These are phyloP conservation scores for Lachnellula willkommii DNA, from an alignment of 2,329 filamentous ascomycete genomes.

Conservation along the genomic window DNA sequence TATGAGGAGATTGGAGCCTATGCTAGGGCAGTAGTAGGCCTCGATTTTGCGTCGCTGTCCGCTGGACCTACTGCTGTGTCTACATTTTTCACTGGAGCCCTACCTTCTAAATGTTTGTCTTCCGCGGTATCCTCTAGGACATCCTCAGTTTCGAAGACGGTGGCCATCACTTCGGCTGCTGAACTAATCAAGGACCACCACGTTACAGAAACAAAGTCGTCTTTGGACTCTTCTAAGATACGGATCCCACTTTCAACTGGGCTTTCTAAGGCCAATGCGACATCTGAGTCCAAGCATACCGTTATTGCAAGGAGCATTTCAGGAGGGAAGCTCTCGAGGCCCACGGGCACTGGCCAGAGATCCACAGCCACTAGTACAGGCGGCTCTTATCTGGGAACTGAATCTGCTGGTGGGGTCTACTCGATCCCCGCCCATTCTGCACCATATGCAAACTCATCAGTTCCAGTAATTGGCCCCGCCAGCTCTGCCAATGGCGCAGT, in stretches of 20 bases:
- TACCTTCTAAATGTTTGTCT: constrained; percentile 5
- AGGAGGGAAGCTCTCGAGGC: not conserved
- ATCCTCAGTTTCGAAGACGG: not conserved
- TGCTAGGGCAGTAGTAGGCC: constrained; percentile 5
- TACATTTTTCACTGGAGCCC: constrained; percentile 3
- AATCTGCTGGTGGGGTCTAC: not conserved
- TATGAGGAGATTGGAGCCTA: constrained; percentile 9
- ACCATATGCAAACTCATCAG: not conserved
- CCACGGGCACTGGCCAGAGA: not conserved
- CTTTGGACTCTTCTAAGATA: not conserved
- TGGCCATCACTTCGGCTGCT: not conserved
- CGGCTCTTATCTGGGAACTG: not conserved
- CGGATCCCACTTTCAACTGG: not conserved
- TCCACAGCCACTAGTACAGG: not conserved
- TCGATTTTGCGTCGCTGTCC: constrained; percentile 4
- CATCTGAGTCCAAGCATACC: not conserved
- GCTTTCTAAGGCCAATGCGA: not conserved
- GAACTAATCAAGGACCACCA: not conserved
- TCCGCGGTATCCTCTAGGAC: not conserved
- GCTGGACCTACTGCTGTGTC: constrained; percentile 8
- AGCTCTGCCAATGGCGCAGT: not conserved
- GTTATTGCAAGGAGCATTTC: not conserved
- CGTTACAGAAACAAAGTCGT: not conserved
- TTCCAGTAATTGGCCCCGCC: not conserved
- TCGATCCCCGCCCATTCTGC: not conserved